Base-by-base conservation (phyloP, 176 grass and related monocot species). In the Oryza meridionalis region DNA sequence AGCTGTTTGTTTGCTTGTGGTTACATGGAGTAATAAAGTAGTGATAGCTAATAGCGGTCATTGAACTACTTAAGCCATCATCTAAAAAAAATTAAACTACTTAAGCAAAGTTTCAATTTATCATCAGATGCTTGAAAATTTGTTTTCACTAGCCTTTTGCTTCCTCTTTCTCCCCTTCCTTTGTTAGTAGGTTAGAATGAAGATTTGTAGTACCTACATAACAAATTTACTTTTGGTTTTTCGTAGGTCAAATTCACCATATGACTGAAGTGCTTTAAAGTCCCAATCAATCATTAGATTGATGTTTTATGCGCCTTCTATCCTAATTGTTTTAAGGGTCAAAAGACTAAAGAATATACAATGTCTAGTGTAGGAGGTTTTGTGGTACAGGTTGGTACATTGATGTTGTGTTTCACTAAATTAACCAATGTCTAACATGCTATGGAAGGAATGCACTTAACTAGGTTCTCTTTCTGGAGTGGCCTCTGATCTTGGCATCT, bases 301-400 rank as follows among this genome's bases (percentile, higher is more conserved):
- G 19, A 2, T 22, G 21, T 22, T 55, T 15, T 55, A 1, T 32
- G 8, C 15, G 24, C 47, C 69, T 69, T 76, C 46, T 42, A 87
- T 27, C 58, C 10, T 80, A 63, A 1, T 55, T 46, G 4, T 61
- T 61, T 78, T 17, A 0, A 14, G 79, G 42, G 58, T 55, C 70
- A 69, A 77, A 26, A 58, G 2, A 71, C 49, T 37, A 70, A 82
- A 62, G 62, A 44, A 24, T 61, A 77, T 38, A 77, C 11, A 61
- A 76, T 37, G 4, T 11, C 32, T 35, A 37, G 9, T 77, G 10
- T 24, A 69, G 22, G 15, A 3, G 25, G 12, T 29, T 22, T 19
- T 72, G 3, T 53, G 61, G 16, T 53, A 53, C 50, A 77, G 46
- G 46, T 49, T 49, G 64, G 19, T 66, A 70, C 45, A 22, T 85